phyloP scores from a whole-genome alignment of 2,329 filamentous ascomycete species.

The Chrysosporium queenslandicum region DNA sequence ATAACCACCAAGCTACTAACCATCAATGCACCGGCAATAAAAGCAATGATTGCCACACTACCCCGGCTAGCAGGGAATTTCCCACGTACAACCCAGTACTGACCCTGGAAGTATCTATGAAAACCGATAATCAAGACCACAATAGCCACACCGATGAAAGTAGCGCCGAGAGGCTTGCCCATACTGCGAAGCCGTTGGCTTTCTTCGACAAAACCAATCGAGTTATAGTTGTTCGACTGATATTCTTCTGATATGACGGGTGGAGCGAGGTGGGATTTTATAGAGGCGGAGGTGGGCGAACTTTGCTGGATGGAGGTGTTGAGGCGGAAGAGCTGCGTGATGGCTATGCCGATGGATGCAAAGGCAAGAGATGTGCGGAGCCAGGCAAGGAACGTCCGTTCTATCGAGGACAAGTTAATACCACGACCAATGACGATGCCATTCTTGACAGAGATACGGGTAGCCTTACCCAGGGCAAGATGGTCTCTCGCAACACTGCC shows the following conservation, averaged over 20 bases:
- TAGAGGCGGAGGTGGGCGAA: constrained; percentile 9
- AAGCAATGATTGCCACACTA: constrained; percentile 50
- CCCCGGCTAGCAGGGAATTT: constrained; percentile 57
- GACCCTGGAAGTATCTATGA: constrained; percentile 56
- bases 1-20: constrained; percentile 51
- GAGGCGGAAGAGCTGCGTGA: constrained; percentile 57
- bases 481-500: constrained; percentile 57
- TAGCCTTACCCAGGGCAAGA: constrained; percentile 47
- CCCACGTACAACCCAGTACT: constrained; percentile 57
- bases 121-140: constrained; percentile 53
- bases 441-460: constrained; percentile 5
- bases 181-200: constrained; percentile 39
- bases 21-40: constrained; percentile 48
- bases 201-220: constrained; percentile 15
- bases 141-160: constrained; percentile 53
- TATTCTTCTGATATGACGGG: constrained; percentile 19
- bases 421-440: neutral
- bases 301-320: constrained; percentile 41
- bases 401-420: constrained; percentile 28
- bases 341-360: constrained; percentile 55
- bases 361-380: constrained; percentile 56
- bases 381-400: constrained; percentile 60
- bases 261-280: constrained; percentile 16
- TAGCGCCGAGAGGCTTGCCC: constrained; percentile 54
- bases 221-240: constrained; percentile 18